A percentile compares a stretch with the other conserved stretches of the same genome.
phyloP scores from a whole-genome alignment of 2,329 filamentous ascomycete species.

The Ceratocystis destructans region DNA sequence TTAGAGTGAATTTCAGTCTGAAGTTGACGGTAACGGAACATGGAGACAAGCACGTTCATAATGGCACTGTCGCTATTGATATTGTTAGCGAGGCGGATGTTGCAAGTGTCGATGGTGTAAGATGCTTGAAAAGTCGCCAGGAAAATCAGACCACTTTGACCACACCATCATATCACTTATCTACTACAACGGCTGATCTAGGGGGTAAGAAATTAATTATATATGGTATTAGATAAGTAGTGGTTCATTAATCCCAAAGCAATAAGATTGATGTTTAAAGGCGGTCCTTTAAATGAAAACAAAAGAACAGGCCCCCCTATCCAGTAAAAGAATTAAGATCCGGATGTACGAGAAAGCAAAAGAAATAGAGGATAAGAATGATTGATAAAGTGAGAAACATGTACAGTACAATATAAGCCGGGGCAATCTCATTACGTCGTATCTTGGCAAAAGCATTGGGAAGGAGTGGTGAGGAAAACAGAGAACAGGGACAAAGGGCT shows the following conservation, averaged over 20 bases:
- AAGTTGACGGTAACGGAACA: too few species aligned
- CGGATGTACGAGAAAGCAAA: not conserved
- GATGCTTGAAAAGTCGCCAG: not conserved
- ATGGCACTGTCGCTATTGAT: too few species aligned
- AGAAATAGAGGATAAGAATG: not conserved
- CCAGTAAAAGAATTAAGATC: too few species aligned
- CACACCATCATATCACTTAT: not conserved
- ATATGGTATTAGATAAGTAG: not conserved
- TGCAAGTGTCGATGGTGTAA: too few species aligned
- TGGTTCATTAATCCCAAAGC: not conserved
- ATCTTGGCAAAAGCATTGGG: not conserved
- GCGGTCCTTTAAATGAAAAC: too few species aligned
- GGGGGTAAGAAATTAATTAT: not conserved
- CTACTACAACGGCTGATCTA: not conserved
- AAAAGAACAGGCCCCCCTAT: too few species aligned
- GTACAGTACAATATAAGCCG: not conserved
- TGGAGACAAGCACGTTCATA: too few species aligned
- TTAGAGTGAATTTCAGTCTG: too few species aligned
- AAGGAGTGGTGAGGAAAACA: not conserved
- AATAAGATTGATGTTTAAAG: not conserved
- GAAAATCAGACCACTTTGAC: not conserved
- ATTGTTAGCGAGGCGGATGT: too few species aligned
- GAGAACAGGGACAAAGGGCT: not conserved
- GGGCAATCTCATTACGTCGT: constrained; percentile 1
- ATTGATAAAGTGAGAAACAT: not conserved